Conservation (phyloP, 2,329 filamentous ascomycete species). For the Pyricularia grisea region DNA sequence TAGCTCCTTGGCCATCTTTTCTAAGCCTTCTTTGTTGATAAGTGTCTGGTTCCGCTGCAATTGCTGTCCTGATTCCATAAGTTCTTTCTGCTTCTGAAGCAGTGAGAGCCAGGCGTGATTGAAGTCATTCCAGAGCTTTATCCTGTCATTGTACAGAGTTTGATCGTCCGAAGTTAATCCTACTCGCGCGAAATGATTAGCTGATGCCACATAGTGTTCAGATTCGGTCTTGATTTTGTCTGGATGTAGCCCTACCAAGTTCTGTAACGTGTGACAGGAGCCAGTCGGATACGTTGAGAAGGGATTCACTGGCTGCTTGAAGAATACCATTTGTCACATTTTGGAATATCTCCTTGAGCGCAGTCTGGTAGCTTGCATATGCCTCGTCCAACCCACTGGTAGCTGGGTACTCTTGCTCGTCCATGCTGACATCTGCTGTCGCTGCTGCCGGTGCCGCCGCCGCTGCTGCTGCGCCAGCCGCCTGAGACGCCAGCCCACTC, state of each 20-base stretch:
- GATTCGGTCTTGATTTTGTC: no score
- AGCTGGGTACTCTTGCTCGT: slow-evolving; percentile 48
- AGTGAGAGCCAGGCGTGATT: slow-evolving; percentile 85
- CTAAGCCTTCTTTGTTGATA: slow-evolving; percentile 59
- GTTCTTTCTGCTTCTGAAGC: slow-evolving; percentile 74
- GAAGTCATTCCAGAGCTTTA: slow-evolving; percentile 88
- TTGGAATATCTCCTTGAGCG: slow-evolving; percentile 60
- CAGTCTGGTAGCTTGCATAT: slow-evolving; percentile 55
- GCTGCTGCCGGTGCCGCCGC: slow-evolving; percentile 5
- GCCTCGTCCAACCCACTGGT: slow-evolving; percentile 54
- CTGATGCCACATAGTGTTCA: background rate
- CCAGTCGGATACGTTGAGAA: slow-evolving; percentile 45
- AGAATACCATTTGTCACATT: slow-evolving; percentile 49
- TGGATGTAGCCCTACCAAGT: slow-evolving; percentile 33
- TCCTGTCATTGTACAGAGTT: slow-evolving; percentile 61
- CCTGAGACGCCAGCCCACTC: slow-evolving; percentile 32
- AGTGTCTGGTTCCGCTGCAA: slow-evolving; percentile 50
- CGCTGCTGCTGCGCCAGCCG: slow-evolving; percentile 7
- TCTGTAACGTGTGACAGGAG: slow-evolving; percentile 44
- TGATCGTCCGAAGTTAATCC: slow-evolving; percentile 80
- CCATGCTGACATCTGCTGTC: slow-evolving; percentile 36
- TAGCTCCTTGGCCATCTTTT: slow-evolving; percentile 74
- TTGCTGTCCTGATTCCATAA: slow-evolving; percentile 51
- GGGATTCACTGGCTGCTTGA: slow-evolving; percentile 39
- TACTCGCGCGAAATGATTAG: slow-evolving; percentile 24